Evolutionary conservation across 345 rosid genomes (phyloP).

Genomic region (Anacardium occidentale): DNA sequence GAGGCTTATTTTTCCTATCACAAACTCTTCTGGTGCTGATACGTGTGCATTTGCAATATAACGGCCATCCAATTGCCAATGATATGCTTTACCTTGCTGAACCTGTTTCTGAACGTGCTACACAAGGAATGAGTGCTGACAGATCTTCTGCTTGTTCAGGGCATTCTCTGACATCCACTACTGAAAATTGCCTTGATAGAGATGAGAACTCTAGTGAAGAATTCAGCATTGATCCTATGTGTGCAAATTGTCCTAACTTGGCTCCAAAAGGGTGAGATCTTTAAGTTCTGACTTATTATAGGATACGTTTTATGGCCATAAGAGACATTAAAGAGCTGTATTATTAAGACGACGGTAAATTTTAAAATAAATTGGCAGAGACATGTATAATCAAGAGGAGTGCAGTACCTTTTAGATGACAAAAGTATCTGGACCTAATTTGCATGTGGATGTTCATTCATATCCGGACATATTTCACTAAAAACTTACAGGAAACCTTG

Average conservation of each 20-base stretch:
- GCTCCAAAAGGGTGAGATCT: conserved; percentile 69
- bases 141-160: conserved; percentile 47
- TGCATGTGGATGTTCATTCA: not conserved
- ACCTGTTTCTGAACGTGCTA: conserved; percentile 34
- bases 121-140: conserved; percentile 49
- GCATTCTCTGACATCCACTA: conserved; percentile 24
- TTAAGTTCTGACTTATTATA: not conserved
- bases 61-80: conserved; percentile 91
- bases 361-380: not conserved
- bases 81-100: conserved; percentile 72
- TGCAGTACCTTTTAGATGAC: not conserved
- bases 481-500: not conserved
- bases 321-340: not conserved
- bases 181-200: conserved; percentile 20
- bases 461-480: not conserved
- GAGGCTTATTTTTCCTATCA: conserved; percentile 6
- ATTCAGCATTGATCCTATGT: conserved; percentile 77
- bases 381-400: not conserved
- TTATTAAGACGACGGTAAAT: not conserved
- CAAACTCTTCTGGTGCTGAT: conserved; percentile 45
- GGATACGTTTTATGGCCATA: not conserved
- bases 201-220: conserved; percentile 43
- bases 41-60: conserved; percentile 79
- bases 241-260: conserved; percentile 73
- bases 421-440: not conserved